Base-by-base conservation (phyloP, 139 green algal genomes). In the Dunaliella primolecta region DNA sequence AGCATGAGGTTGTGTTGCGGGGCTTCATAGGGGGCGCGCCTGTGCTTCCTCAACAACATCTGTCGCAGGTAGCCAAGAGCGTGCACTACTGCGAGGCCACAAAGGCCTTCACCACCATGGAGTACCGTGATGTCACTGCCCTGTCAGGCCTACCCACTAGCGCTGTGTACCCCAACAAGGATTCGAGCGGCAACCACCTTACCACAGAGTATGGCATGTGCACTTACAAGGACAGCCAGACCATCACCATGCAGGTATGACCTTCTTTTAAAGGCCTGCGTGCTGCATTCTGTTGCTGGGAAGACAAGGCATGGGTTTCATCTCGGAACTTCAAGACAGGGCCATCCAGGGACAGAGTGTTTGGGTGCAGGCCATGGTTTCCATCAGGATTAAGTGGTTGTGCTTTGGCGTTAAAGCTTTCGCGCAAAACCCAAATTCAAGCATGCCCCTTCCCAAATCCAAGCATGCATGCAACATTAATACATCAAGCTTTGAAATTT, bases 121-220 rank as follows among this genome's bases (percentile, higher is more conserved):
- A 98, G 84, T 99, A 98, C 87, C 88, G 96, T 20, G 97, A 99
- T 81, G 95, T 97, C 2, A 98, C 96, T 1, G 92, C 93, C 34
- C 83, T 94, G 64, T 88, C 83, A 21, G 95, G 97, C 1, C 78
- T 89, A 24, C 91, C 91, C 57, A 92, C 89, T 3, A 72, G 71
- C 29, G 11, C 29, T 77, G 71, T 77, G 71, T 77, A 77, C 29
- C 78, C 78, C 78, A 82, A 35, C 20, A 33, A 34, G 20, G 78
- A 82, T 35, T 36, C 24, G 32, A 27, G 30, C 15, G 94, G 94
- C 76, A 96, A 99, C 91, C 86, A 96, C 30, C 92, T 99, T 23
- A 93, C 90, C 75, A 99, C 95, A 1, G 95, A 99, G 92, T 99
- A 96, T 85, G 97, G 97, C 32, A 91, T 97, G 55, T 98, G 93